Conservation (phyloP, 768 basidiomycete species). For the Cystoderma amianthinum region DNA sequence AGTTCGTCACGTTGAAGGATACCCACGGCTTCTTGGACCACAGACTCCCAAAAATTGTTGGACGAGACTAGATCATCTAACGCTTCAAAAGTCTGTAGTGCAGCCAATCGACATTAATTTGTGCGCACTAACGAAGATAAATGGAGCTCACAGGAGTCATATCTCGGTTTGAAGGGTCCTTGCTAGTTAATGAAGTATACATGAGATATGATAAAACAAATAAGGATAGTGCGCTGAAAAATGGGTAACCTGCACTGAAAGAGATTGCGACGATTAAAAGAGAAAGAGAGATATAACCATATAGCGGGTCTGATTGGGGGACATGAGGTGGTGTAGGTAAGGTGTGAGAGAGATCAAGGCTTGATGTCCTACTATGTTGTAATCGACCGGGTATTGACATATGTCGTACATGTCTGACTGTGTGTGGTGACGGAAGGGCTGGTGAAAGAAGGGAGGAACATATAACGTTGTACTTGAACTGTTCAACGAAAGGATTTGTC, state of each 20-base stretch:
- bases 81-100: slow-evolving; percentile 52
- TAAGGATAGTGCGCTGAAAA: slow-evolving; percentile 24
- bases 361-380: slow-evolving; percentile 36
- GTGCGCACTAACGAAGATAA: neutral
- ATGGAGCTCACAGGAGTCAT: slow-evolving; percentile 44
- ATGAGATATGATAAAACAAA: slow-evolving; percentile 26
- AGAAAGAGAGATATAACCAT: slow-evolving; percentile 32
- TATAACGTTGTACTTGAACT: slow-evolving; percentile 80
- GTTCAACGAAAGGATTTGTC: slow-evolving; percentile 57
- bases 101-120: slow-evolving; percentile 5
- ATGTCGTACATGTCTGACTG: slow-evolving; percentile 17
- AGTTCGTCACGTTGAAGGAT: slow-evolving; percentile 66
- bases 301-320: slow-evolving; percentile 24
- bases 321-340: slow-evolving; percentile 12
- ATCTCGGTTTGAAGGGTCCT: slow-evolving; percentile 38
- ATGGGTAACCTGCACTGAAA: slow-evolving; percentile 36
- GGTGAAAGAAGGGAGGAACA: slow-evolving; percentile 69
- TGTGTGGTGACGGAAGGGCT: slow-evolving; percentile 36
- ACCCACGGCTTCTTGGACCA: slow-evolving; percentile 61
- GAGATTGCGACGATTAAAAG: slow-evolving; percentile 30
- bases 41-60: slow-evolving; percentile 67
- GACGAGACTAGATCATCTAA: slow-evolving; percentile 63
- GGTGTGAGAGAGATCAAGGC: slow-evolving; percentile 19
- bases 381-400: slow-evolving; percentile 44
- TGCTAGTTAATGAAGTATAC: slow-evolving; percentile 4